A percentile compares a stretch with the other conserved stretches of the same genome.
Evolutionary conservation across 352 stramenopile genomes (phyloP).

Genomic region (Phytophthora citrophthora): DNA sequence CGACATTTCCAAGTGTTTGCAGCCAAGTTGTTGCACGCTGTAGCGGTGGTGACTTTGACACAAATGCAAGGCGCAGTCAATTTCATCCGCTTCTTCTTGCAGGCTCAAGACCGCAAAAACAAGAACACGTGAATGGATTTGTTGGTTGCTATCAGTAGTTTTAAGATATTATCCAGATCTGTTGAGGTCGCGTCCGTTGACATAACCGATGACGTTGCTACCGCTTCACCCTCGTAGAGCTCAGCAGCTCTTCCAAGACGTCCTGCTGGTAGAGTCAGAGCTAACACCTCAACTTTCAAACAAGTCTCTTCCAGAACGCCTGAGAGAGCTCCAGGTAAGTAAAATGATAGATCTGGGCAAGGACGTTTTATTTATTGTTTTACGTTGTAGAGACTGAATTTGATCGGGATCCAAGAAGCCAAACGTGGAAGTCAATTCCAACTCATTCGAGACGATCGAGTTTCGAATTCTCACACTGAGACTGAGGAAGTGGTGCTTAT

Average conservation of each 20-base stretch:
- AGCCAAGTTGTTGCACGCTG: no score
- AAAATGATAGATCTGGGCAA: neutral
- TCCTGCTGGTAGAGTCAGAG: slow-evolving; percentile 25
- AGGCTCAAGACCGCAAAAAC: no score
- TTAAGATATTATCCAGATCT: no score
- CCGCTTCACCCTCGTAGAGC: slow-evolving; percentile 39
- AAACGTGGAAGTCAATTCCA: slow-evolving; percentile 40
- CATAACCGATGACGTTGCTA: neutral
- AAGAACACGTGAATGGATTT: no score
- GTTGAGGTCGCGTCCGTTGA: no score
- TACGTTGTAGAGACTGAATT: slow-evolving; percentile 18
- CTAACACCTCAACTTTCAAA: slow-evolving; percentile 32
- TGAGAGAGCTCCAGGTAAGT: slow-evolving; percentile 33
- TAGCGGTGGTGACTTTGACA: no score
- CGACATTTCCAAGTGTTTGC: no score
- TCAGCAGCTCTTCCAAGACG: slow-evolving; percentile 49
- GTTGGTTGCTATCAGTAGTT: no score
- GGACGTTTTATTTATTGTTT: no score
- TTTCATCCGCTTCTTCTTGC: no score
- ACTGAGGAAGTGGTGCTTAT: slow-evolving; percentile 16
- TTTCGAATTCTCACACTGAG: neutral
- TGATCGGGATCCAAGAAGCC: slow-evolving; percentile 35
- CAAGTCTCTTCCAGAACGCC: neutral
- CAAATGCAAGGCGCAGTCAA: no score
- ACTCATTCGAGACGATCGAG: neutral